Percentiles rank a stretch among this genome's conserved stretches.
phyloP scores from a whole-genome alignment of 148 eudicot genomes.

The Arbutus unedo region DNA sequence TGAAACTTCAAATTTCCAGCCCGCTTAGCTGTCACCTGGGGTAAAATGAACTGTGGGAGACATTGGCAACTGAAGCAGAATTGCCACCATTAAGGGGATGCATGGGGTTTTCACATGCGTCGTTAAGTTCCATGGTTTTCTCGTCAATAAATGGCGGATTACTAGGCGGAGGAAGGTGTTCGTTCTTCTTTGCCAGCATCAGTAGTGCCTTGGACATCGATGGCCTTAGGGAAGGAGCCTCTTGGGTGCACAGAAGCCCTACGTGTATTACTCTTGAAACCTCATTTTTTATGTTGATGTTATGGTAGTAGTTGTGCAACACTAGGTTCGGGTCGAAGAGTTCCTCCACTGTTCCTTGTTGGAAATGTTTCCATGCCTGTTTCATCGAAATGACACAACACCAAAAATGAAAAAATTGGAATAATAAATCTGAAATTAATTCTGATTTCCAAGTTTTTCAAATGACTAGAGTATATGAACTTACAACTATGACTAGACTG shows the following conservation, averaged over 20 bases:
- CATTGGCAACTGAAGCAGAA: constrained; percentile 32
- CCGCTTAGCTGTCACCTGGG: constrained; percentile 24
- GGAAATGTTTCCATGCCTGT: constrained; percentile 68
- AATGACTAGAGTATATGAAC: constrained; percentile 3
- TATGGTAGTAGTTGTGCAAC: constrained; percentile 24
- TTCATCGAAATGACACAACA: neutral
- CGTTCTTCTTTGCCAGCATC: constrained; percentile 53
- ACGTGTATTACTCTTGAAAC: constrained; percentile 42
- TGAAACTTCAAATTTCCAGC: neutral
- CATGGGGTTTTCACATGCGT: constrained; percentile 22
- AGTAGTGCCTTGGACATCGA: constrained; percentile 46
- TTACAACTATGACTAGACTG: constrained; percentile 41
- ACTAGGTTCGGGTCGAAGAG: constrained; percentile 43
- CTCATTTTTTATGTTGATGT: constrained; percentile 28
- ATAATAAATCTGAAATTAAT: neutral
- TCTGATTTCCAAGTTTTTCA: neutral
- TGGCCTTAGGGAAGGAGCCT: constrained; percentile 50
- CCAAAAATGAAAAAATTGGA: neutral
- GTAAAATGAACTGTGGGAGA: constrained; percentile 30
- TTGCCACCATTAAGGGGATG: constrained; percentile 19
- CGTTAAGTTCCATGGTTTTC: constrained; percentile 46
- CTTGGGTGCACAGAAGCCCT: constrained; percentile 60
- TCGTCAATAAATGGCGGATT: constrained; percentile 54
- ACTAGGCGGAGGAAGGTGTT: constrained; percentile 41
- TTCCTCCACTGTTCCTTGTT: constrained; percentile 36